These are phyloP conservation scores for Neopestalotiopsis rosae DNA, from an alignment of 2,329 filamentous ascomycete genomes.

Conservation along the genomic window DNA sequence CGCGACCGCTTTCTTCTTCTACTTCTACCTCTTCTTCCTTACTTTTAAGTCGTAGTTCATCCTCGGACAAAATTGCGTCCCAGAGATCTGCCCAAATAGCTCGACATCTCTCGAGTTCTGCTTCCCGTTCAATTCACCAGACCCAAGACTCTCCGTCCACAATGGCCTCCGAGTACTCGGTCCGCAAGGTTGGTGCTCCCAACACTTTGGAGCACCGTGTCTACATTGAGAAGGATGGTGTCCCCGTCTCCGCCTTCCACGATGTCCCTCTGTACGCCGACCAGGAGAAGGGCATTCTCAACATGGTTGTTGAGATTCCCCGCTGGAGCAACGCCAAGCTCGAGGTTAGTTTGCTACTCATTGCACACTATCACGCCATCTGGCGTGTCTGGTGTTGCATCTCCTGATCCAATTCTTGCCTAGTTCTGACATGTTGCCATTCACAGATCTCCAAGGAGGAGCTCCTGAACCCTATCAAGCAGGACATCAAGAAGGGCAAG, in stretches of 20 bases:
- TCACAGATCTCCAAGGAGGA: conserved; percentile 97
- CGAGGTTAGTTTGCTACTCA: conserved; percentile 70
- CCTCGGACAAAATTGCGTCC: conserved; percentile 49
- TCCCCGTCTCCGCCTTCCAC: conserved; percentile 94
- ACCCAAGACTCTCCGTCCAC: conserved; percentile 36
- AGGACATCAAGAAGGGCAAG: conserved; percentile 99
- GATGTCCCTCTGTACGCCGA: conserved; percentile 99
- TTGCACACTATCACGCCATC: conserved; percentile 12
- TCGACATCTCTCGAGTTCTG: conserved; percentile 54
- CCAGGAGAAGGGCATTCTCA: conserved; percentile 90
- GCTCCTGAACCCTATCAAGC: conserved; percentile 98
- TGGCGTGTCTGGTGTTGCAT: neutral
- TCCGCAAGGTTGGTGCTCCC: conserved; percentile 86
- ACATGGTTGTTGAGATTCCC: conserved; percentile 99
- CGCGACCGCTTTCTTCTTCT: conserved; percentile 21
- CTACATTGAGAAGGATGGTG: conserved; percentile 97
- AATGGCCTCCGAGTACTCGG: conserved; percentile 72
- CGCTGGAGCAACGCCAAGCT: conserved; percentile 99
- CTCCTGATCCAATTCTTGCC: neutral
- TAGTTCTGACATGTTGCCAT: conserved; percentile 15
- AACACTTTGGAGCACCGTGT: conserved; percentile 97
- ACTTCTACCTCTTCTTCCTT: conserved; percentile 20
- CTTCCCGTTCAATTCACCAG: conserved; percentile 31
- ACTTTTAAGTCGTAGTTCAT: conserved; percentile 11
- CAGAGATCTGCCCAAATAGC: conserved; percentile 60